phyloP scores from a whole-genome alignment of 768 basidiomycete species.

The Macrocybe gigantea region DNA sequence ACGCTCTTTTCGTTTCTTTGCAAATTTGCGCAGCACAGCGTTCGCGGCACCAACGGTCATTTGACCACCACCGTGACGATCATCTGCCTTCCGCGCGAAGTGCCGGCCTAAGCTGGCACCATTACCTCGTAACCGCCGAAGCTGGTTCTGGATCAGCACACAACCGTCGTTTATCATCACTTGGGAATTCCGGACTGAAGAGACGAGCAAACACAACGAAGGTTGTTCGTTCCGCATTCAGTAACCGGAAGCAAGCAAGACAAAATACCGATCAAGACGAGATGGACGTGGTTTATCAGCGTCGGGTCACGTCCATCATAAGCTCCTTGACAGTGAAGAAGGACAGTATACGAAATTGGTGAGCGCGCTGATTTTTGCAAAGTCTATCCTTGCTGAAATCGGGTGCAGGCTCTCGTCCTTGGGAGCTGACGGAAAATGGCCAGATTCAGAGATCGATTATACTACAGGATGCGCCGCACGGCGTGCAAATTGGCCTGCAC shows the following conservation, averaged over 20 bases:
- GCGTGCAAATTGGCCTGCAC: slow-evolving; percentile 54
- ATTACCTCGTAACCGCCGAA: too few species aligned
- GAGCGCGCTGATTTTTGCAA: background rate
- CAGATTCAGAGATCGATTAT: slow-evolving; percentile 39
- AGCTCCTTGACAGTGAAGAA: slow-evolving; percentile 1
- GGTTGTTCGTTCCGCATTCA: background rate
- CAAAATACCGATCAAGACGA: slow-evolving; percentile 20
- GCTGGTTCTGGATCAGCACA: too few species aligned
- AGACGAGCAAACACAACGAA: too few species aligned
- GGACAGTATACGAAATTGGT: slow-evolving; percentile 13
- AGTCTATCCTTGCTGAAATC: background rate
- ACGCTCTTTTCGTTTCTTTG: slow-evolving; percentile 11
- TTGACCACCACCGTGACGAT: background rate
- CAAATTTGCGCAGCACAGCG: background rate
- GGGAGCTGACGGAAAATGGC: slow-evolving; percentile 34
- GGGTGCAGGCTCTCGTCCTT: slow-evolving; percentile 12
- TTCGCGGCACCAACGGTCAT: slow-evolving; percentile 3
- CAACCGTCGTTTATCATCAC: too few species aligned
- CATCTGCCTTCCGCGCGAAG: background rate
- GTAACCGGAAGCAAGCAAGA: slow-evolving; percentile 22
- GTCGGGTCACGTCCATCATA: slow-evolving; percentile 12
- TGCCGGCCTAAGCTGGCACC: too few species aligned
- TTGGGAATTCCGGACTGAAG: too few species aligned
- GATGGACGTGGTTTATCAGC: slow-evolving; percentile 9
- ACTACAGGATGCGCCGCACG: slow-evolving; percentile 44